Conservation (phyloP, 2,329 filamentous ascomycete genomes). For the Didymella segeticola region DNA sequence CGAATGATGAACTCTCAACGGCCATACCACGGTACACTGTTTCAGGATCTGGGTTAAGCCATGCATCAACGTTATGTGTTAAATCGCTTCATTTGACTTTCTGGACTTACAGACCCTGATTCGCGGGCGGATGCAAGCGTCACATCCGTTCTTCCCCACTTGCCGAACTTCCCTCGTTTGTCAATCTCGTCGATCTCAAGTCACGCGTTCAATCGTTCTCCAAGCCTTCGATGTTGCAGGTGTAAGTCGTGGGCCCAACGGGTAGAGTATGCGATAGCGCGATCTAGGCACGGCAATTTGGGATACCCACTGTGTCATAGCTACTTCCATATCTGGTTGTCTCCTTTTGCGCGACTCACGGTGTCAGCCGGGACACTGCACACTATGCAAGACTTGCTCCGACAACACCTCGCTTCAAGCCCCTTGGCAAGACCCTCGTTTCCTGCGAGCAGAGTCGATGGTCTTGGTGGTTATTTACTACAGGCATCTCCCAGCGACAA, state of each 20-base stretch:
- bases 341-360: neutral
- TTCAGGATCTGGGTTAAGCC: constrained; percentile 6
- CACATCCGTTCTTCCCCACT: constrained; percentile 1
- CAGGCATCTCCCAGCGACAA: too few species aligned
- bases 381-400: neutral
- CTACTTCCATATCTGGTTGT: constrained; percentile 3
- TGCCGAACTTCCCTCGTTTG: constrained; percentile 1
- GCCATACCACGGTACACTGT: neutral
- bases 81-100: neutral
- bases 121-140: constrained; percentile 4
- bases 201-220: constrained; percentile 1
- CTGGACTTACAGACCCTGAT: constrained; percentile 2
- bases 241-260: neutral
- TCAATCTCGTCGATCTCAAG: constrained; percentile 5
- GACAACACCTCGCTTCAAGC: neutral
- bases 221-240: neutral
- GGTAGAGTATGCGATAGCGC: too few species aligned
- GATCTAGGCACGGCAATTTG: too few species aligned
- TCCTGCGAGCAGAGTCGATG: neutral
- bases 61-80: neutral
- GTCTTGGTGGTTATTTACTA: neutral
- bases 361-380: neutral
- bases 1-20: too few species aligned
- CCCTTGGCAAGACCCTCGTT: neutral
- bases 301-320: too few species aligned